These are phyloP conservation scores for Trichoderma koningiopsis DNA, from an alignment of 2,329 filamentous ascomycete genomes.

Conservation along the genomic window DNA sequence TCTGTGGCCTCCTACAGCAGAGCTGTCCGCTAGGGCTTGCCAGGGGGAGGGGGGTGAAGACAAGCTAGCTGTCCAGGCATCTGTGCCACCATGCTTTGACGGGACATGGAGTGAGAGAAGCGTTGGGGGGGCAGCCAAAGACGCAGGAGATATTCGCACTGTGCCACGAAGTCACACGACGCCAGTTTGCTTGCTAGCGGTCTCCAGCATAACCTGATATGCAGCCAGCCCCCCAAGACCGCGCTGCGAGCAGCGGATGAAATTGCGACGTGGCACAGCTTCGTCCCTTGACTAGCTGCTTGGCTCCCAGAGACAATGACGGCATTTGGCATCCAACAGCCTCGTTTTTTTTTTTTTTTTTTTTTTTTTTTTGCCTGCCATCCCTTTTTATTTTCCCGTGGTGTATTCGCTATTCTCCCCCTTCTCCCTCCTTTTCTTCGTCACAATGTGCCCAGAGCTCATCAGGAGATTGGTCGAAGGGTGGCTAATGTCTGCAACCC, in stretches of 20 bases:
- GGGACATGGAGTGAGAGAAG: neutral
- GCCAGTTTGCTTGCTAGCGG: slow-evolving; percentile 22
- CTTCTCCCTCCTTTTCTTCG: neutral
- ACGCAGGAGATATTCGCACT: slow-evolving; percentile 16
- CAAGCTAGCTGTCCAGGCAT: neutral
- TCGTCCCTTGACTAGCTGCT: slow-evolving; percentile 23
- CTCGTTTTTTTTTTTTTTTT: neutral
- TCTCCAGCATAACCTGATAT: slow-evolving; percentile 21
- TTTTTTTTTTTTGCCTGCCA: neutral
- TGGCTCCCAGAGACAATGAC: slow-evolving; percentile 5
- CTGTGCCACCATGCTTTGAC: neutral
- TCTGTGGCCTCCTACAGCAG: neutral
- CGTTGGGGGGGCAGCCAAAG: neutral
- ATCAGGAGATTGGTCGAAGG: neutral
- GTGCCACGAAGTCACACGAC: slow-evolving; percentile 21
- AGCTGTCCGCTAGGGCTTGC: slow-evolving; percentile 4
- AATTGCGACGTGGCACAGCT: slow-evolving; percentile 28
- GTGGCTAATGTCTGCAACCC: neutral
- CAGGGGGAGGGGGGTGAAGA: slow-evolving; percentile 4
- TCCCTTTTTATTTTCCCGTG: neutral
- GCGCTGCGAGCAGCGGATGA: slow-evolving; percentile 21
- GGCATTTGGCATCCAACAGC: neutral
- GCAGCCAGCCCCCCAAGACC: slow-evolving; percentile 23
- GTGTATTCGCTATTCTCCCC: neutral
- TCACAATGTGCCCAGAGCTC: neutral